Percentiles rank a stretch among this genome's conserved stretches.
phyloP scores from a whole-genome alignment of 768 basidiomycete genomes.

The Termitomyces eurrhizus region DNA sequence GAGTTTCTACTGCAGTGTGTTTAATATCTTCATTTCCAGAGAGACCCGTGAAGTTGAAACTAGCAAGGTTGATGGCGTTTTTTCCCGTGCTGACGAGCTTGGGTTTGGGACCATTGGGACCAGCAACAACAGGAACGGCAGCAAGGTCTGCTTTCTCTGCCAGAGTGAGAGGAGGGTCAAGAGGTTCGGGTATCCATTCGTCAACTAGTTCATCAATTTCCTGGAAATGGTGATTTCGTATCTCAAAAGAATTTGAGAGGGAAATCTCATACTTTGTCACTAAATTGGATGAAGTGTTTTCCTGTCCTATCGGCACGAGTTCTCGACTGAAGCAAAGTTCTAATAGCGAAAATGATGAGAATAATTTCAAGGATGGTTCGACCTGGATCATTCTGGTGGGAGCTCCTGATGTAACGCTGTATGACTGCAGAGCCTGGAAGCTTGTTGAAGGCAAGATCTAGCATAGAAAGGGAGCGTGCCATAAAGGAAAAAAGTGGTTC shows the following conservation, averaged over 20 bases:
- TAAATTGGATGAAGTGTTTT: constrained; percentile 88
- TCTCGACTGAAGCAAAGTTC: constrained; percentile 86
- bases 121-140: constrained; percentile 72
- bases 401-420: constrained; percentile 89
- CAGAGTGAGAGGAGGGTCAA: constrained; percentile 58
- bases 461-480: constrained; percentile 51
- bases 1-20: constrained; percentile 75
- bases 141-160: constrained; percentile 67
- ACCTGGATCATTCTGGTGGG: constrained; percentile 94
- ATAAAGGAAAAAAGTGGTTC: constrained; percentile 62
- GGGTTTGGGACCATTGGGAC: constrained; percentile 80
- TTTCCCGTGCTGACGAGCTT: constrained; percentile 71
- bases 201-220: constrained; percentile 96
- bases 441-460: constrained; percentile 67
- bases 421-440: constrained; percentile 81
- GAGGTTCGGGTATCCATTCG: constrained; percentile 89
- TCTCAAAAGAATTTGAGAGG: not conserved
- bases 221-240: constrained; percentile 33
- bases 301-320: constrained; percentile 82
- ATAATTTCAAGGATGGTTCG: constrained; percentile 88
- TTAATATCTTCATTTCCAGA: constrained; percentile 87
- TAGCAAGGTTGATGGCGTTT: constrained; percentile 79
- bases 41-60: constrained; percentile 89
- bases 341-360: constrained; percentile 81
- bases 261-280: constrained; percentile 67